Evolutionary conservation across 768 basidiomycete genomes (phyloP), one percentile per base, ranked within the genome.

Genomic region (Termitomyces sp.): DNA sequence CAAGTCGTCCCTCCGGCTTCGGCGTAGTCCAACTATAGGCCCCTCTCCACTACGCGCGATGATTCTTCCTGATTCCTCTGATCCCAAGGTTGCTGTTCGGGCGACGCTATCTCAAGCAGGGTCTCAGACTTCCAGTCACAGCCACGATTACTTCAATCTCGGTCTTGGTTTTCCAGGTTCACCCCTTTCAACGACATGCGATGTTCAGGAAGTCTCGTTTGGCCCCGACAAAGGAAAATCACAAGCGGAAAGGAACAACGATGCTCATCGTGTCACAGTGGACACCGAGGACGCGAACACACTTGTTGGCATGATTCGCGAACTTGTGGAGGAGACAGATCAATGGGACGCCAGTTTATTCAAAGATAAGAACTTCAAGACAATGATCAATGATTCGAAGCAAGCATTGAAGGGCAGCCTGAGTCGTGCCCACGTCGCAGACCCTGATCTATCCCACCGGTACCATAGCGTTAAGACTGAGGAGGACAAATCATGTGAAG

Each of bases 301-400:
- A 27, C 60, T 80, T 33, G 62, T 77, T 29, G 71, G 66, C 10
- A 69, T 82, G 13, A 76, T 82, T 31, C 71, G 72, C 15, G 78
- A 81, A 60, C 70, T 82, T 33, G 76, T 76, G 1, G 73, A 77
- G 42, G 79, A 79, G 58, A 76, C 78, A 16, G 78, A 68, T 46
- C 73, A 73, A 35, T 82, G 81, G 81, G 80, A 81, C 57, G 66
- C 72, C 15, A 75, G 70, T 54, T 61, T 81, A 33, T 78, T 77
- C 58, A 68, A 80, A 64, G 74, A 79, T 56, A 64, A 74, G 35
- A 74, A 73, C 18, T 82, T 82, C 66, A 77, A 70, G 58, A 63
- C 67, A 5, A 68, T 81, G 66, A 72, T 81, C 16, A 61, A 72
- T 42, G 64, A 64, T 36, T 71, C 74, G 20, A 61, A 60, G 15